Percentiles rank a stretch among this genome's conserved stretches.
phyloP scores from a whole-genome alignment of 768 basidiomycete genomes.

The Suillus fuscotomentosus region DNA sequence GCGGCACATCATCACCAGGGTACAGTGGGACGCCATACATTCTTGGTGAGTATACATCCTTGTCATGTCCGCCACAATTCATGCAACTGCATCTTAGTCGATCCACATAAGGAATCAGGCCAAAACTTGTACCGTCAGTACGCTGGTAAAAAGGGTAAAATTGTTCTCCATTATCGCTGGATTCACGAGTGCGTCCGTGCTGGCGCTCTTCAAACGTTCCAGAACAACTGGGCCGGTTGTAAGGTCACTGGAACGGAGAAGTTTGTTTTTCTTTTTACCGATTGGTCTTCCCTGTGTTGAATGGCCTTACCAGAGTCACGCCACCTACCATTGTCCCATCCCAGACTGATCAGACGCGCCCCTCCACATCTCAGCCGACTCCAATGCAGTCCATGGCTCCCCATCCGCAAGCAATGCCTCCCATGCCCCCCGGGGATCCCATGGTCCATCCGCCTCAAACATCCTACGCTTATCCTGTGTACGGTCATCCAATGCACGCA shows the following conservation, averaged over 20 bases:
- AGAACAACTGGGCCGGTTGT: conserved; percentile 76
- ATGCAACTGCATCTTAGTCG: conserved; percentile 45
- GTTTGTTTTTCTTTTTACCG: conserved; percentile 39
- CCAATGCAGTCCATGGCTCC: conserved; percentile 26
- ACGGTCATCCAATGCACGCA: conserved; percentile 39
- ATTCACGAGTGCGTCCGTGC: conserved; percentile 73
- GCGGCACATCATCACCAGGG: conserved; percentile 68
- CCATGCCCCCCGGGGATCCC: conserved; percentile 26
- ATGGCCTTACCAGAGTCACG: conserved; percentile 22
- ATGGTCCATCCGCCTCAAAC: conserved; percentile 29
- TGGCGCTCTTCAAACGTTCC: conserved; percentile 69
- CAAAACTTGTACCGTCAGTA: conserved; percentile 82
- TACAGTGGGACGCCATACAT: conserved; percentile 83
- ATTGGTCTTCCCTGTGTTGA: conserved; percentile 4
- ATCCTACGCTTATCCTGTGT: conserved; percentile 32
- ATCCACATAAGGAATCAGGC: conserved; percentile 75
- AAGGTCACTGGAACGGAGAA: conserved; percentile 74
- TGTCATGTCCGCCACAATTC: background rate
- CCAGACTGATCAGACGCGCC: conserved; percentile 19
- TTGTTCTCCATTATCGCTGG: conserved; percentile 75
- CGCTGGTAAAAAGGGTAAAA: conserved; percentile 74
- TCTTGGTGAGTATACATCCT: conserved; percentile 51
- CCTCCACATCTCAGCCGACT: conserved; percentile 22
- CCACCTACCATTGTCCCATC: conserved; percentile 17
- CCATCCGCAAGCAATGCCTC: conserved; percentile 27